A percentile compares a stretch with the other conserved stretches of the same genome.
Evolutionary conservation across 257 asterid genomes (phyloP).

Genomic region (Solanum bulbocastanum): DNA sequence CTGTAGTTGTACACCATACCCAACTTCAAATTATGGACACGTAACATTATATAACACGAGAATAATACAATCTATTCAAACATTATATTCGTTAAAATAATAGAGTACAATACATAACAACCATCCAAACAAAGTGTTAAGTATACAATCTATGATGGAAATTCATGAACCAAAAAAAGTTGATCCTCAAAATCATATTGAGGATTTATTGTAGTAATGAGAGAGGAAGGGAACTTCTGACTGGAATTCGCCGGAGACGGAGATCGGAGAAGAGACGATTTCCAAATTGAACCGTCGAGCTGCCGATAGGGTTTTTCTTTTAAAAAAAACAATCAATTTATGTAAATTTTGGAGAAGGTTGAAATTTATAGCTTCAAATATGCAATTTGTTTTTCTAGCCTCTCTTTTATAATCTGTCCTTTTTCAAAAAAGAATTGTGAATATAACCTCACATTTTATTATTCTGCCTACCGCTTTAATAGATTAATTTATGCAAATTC

Average conservation of each 20-base stretch:
- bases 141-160: too few species aligned
- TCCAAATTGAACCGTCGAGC: neutral
- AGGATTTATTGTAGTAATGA: neutral
- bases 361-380: neutral
- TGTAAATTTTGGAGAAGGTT: neutral
- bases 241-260: neutral
- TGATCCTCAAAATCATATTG: neutral
- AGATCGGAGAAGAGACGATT: neutral
- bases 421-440: neutral
- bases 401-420: neutral
- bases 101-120: too few species aligned
- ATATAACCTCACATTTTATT: neutral
- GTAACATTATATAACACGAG: too few species aligned
- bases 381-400: too few species aligned
- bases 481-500: neutral
- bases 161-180: neutral
- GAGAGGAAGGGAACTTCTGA: neutral
- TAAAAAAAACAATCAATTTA: too few species aligned
- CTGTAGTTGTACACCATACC: too few species aligned
- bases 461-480: too few species aligned
- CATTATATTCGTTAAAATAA: too few species aligned
- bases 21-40: too few species aligned
- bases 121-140: too few species aligned
- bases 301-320: too few species aligned
- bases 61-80: too few species aligned